phyloP scores from a whole-genome alignment of 139 green algal species.

The Chlamydomonas sp. region DNA sequence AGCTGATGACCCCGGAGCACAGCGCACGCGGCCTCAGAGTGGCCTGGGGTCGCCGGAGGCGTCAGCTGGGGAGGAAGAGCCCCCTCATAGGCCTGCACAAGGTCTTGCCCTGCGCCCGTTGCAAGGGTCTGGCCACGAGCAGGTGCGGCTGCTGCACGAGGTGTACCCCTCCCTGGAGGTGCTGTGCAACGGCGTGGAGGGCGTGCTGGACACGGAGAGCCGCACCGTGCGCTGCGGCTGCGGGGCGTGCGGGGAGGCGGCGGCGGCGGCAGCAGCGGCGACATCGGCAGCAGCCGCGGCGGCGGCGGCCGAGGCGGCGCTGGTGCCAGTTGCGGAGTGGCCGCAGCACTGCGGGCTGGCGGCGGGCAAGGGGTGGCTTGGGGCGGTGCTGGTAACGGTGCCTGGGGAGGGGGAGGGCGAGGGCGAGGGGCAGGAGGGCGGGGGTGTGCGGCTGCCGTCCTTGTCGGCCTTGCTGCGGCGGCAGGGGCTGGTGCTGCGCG shows the following conservation, averaged over 20 bases:
- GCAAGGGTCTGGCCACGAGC: not conserved
- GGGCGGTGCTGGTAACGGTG: conserved; percentile 13
- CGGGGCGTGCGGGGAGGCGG: not conserved
- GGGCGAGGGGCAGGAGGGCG: not conserved
- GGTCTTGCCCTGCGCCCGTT: not conserved
- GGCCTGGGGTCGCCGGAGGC: not conserved
- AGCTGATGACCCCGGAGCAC: too few relatives aligned
- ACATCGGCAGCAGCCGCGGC: not conserved
- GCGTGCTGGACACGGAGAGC: not conserved
- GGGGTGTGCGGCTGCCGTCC: not conserved
- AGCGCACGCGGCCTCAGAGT: too few relatives aligned
- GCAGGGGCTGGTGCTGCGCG: not conserved
- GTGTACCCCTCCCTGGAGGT: not conserved
- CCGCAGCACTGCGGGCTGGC: not conserved
- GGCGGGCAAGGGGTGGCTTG: not conserved
- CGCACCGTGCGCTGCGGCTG: not conserved
- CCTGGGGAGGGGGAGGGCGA: not conserved
- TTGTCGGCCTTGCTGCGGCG: conserved; percentile 5
- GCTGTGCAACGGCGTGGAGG: not conserved
- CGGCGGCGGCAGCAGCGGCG: not conserved
- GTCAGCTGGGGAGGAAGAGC: not conserved
- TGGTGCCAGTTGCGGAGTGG: not conserved
- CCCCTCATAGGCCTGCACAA: too few relatives aligned
- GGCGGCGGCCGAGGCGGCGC: not conserved
- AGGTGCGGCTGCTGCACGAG: not conserved